Base-by-base conservation (phyloP, 2,329 filamentous ascomycete genomes). In the Pseudogymnoascus sp. region DNA sequence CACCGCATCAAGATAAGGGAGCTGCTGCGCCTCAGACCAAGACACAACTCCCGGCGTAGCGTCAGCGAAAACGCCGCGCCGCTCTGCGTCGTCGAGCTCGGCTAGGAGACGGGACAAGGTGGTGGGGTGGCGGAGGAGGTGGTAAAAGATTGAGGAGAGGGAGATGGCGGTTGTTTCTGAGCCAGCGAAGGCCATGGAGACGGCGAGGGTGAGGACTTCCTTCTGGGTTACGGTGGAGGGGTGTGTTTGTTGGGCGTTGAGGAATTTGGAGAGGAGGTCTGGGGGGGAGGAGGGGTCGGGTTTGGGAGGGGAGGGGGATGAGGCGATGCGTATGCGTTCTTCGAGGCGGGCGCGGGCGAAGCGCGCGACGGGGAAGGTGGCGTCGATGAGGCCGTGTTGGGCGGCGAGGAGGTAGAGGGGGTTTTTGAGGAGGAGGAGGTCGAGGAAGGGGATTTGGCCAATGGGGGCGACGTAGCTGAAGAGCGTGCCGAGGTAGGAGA, bases 81-180 rank as follows among this genome's bases (percentile, higher is more conserved):
- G 75, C 0, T 82, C 82, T 0, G 84, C 84, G 0, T 76, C 76
- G 69, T 91, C 87, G 0, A 92, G 73, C 72, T 92, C 89, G 1
- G 75, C 68, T 69, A 83, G 81, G 62, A 91, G 76, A 40, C 80
- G 81, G 2, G 73, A 70, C 65, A 89, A 82, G 12, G 79, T 79
- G 0, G 68, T 38, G 0, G 86, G 86, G 68, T 86, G 83, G 70
- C 86, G 87, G 37, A 92, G 79, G 3, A 93, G 76, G 73, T 86
- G 87, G 75, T 93, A 93, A 70, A 93, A 90, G 0, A 92, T 82
- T 6, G 86, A 81, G 5, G 84, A 83, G 0, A 93, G 79, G 6
- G 83, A 85, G 70, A 93, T 93, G 40, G 88, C 89, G 0, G 90
- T 93, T 0, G 90, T 93, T 74, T 95, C 90, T 2, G 84, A 88